Conservation (phyloP, 148 eudicot species). For the Fagopyrum tataricum region DNA sequence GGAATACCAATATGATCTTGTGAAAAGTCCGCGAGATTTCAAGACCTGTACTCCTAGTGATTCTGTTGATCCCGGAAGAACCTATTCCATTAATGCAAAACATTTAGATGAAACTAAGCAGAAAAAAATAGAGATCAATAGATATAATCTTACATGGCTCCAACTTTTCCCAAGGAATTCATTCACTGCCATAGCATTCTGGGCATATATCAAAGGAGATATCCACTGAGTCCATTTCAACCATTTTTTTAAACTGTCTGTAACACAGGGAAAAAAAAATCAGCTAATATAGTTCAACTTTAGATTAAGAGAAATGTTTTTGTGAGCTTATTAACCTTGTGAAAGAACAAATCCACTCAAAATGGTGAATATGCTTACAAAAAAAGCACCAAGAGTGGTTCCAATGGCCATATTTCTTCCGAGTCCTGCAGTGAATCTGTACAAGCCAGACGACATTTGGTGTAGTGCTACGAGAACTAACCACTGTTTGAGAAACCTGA, state of each 20-base stretch:
- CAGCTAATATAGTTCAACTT: too few species aligned
- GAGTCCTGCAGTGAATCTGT: conserved; percentile 20
- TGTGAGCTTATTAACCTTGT: conserved; percentile 16
- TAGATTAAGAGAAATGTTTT: background rate
- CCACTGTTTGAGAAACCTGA: conserved; percentile 24
- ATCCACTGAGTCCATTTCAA: conserved; percentile 30
- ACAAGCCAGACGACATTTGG: conserved; percentile 25
- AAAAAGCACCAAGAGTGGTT: conserved; percentile 22
- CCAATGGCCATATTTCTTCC: conserved; percentile 19
- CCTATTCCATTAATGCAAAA: background rate
- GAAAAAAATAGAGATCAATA: background rate
- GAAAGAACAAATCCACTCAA: conserved; percentile 31
- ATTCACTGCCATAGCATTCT: conserved; percentile 26
- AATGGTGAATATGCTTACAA: conserved; percentile 14
- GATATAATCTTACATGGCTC: conserved; percentile 20
- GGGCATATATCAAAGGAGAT: conserved; percentile 30
- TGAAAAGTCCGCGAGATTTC: conserved; percentile 31
- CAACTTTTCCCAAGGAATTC: conserved; percentile 30
- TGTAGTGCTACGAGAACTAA: conserved; percentile 19
- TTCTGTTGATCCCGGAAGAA: conserved; percentile 15
- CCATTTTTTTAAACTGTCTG: conserved; percentile 27
- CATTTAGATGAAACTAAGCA: background rate
- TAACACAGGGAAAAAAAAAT: background rate
- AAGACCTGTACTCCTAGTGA: conserved; percentile 18
- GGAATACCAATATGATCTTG: conserved; percentile 40